Evolutionary conservation across 1,139 yeast species (phyloP).

Genomic region (Geotrichum bryndzae): DNA sequence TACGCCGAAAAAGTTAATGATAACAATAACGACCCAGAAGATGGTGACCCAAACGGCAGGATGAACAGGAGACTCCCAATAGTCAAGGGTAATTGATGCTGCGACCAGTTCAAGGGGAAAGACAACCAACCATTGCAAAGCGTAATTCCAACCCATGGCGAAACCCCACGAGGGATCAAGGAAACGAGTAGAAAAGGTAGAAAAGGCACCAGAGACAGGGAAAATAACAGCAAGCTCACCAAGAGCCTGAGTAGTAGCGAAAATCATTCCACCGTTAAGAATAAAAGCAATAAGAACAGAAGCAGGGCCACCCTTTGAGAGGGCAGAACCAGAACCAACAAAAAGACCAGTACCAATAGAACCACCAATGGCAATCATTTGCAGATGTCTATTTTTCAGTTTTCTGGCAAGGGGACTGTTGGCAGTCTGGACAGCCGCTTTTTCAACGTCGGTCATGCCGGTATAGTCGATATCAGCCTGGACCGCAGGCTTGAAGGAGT

Average conservation of each 20-base stretch:
- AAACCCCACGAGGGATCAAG: conserved; percentile 66
- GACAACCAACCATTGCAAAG: conserved; percentile 68
- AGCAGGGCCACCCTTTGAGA: conserved; percentile 60
- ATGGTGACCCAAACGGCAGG: conserved; percentile 63
- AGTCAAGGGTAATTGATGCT: conserved; percentile 62
- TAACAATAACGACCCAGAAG: conserved; percentile 53
- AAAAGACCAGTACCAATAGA: conserved; percentile 73
- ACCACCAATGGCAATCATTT: conserved; percentile 39
- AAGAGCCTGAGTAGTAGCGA: conserved; percentile 50
- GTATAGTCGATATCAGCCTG: conserved; percentile 56
- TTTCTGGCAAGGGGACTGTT: conserved; percentile 63
- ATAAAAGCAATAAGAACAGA: conserved; percentile 54
- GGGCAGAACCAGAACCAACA: conserved; percentile 58
- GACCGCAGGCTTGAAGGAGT: conserved; percentile 54
- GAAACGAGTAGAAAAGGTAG: conserved; percentile 50
- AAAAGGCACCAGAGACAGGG: conserved; percentile 59
- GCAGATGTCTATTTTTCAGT: conserved; percentile 61
- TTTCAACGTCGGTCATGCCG: conserved; percentile 59
- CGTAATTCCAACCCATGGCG: conserved; percentile 79
- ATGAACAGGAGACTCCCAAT: conserved; percentile 53
- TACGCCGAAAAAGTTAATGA: conserved; percentile 62
- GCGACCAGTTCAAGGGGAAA: conserved; percentile 73
- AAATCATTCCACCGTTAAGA: conserved; percentile 40
- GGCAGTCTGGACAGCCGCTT: conserved; percentile 59
- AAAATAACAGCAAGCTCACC: conserved; percentile 58